Evolutionary conservation across 192 early-diverging fungal species (phyloP), one percentile per base, ranked within the genome.

Genomic region (Coemansia reversa): DNA sequence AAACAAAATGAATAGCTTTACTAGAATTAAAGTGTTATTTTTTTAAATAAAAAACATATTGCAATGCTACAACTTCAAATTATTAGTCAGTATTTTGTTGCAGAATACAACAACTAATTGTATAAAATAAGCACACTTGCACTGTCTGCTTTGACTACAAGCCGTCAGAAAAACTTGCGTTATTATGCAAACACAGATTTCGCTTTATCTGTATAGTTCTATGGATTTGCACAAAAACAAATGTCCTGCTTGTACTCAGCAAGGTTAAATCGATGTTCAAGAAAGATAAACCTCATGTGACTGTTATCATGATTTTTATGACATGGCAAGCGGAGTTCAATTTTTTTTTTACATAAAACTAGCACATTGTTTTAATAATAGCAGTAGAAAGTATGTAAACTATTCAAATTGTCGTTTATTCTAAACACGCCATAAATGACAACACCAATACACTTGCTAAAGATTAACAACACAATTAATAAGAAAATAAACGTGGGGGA

Each of bases 211-310:
- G 95, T 61, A 87, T 94, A 50, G 85, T 88, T 47, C 85, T 84
- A 16, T 98, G 95, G 94, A 76, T 96, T 28, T 86, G 89, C 55
- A 79, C 93, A 39, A 94, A 91, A 90, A 89, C 20, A 92, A 90
- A 18, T 95, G 94, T 70, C 92, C 94, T 22, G 88, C 92, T 5
- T 94, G 94, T 53, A 70, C 28, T 29, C 47, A 23, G 22, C 39
- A 5, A n/a, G 28, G 14, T 12, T 29, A 48, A 61, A 14, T 22
- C 35, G 1, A 11, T 11, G 12, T 12, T 11, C 1, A 11, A 12
- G 1, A 11, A 39, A 7, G 35, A 39, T 3, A 39, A 39, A 39
- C 35, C 35, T 39, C 35, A 39, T 39, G 35, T 39, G 35, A 11
- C 35, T 39, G 9, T 39, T 9, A 39, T 39, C 35, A 11, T 39